Conservation (phyloP, 192 early-diverging fungal species). For the Coemansia sp. region DNA sequence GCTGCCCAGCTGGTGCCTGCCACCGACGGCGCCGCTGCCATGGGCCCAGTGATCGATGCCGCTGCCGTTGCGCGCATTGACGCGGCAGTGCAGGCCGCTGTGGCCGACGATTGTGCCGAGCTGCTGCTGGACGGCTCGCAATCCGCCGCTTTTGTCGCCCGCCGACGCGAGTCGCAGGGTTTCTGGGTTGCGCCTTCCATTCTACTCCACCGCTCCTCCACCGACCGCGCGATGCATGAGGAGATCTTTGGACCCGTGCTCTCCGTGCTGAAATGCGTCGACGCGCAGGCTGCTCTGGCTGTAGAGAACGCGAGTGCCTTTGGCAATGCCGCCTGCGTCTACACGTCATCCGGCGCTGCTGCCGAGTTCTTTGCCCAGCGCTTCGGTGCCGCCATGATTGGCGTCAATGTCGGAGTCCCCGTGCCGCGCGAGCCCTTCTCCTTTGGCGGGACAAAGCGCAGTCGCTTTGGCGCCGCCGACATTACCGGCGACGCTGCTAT, state of each 20-base stretch:
- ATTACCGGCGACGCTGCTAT: slow-evolving; percentile 72
- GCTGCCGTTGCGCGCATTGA: slow-evolving; percentile 60
- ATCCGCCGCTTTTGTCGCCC: slow-evolving; percentile 28
- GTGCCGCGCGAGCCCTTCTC: slow-evolving; percentile 75
- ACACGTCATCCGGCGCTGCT: slow-evolving; percentile 57
- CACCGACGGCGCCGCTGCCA: slow-evolving; percentile 42
- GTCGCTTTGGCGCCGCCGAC: slow-evolving; percentile 64
- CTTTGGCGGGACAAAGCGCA: slow-evolving; percentile 71
- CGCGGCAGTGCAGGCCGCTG: slow-evolving; percentile 53
- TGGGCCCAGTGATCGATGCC: slow-evolving; percentile 76
- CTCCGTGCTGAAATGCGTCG: slow-evolving; percentile 55
- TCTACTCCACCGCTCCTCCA: slow-evolving; percentile 54
- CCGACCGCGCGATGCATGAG: slow-evolving; percentile 62
- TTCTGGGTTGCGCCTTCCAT: slow-evolving; percentile 76
- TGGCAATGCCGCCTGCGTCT: slow-evolving; percentile 72
- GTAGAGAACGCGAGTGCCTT: slow-evolving; percentile 71
- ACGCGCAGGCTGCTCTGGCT: slow-evolving; percentile 60
- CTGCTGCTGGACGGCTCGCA: slow-evolving; percentile 67
- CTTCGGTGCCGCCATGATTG: slow-evolving; percentile 76
- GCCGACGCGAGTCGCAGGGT: slow-evolving; percentile 41
- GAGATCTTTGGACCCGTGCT: slow-evolving; percentile 85
- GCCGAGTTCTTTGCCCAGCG: slow-evolving; percentile 66
- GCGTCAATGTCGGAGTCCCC: slow-evolving; percentile 73
- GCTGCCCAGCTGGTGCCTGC: slow-evolving; percentile 55
- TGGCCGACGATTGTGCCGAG: slow-evolving; percentile 54